Evolutionary conservation across 139 green algal species (phyloP).

Genomic region (Spirogloea muscicola): DNA sequence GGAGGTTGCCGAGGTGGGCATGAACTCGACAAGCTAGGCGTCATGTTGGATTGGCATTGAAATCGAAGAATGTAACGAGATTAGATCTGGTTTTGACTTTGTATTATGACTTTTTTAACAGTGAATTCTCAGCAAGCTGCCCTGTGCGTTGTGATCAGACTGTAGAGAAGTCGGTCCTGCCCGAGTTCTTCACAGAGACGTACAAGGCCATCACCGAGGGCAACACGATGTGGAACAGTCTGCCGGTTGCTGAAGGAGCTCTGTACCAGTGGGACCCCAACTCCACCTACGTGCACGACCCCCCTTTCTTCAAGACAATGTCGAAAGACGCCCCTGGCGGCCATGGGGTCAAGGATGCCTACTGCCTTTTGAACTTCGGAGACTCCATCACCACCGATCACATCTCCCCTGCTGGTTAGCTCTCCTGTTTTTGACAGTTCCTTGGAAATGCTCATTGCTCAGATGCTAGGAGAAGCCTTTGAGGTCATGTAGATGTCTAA

Average conservation of each 20-base stretch:
- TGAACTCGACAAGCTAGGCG: neutral
- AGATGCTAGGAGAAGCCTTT: no score
- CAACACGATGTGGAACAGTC: constrained; percentile 45
- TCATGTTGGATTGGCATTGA: neutral
- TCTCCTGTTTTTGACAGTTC: no score
- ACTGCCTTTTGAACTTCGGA: constrained; percentile 39
- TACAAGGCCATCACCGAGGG: constrained; percentile 47
- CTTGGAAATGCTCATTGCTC: no score
- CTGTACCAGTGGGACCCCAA: constrained; percentile 44
- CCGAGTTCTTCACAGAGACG: constrained; percentile 43
- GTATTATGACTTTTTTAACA: neutral
- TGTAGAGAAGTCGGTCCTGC: constrained; percentile 42
- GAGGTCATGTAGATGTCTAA: no score
- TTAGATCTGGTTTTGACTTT: neutral
- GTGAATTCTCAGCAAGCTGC: neutral
- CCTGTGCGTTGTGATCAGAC: constrained; percentile 15
- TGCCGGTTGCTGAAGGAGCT: constrained; percentile 22
- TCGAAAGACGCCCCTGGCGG: constrained; percentile 22
- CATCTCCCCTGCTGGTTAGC: constrained; percentile 45
- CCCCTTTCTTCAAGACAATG: constrained; percentile 52
- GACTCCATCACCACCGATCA: constrained; percentile 52
- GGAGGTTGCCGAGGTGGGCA: constrained; percentile 33
- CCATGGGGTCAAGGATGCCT: constrained; percentile 37
- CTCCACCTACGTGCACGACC: constrained; percentile 50
- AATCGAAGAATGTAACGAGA: neutral